Evolutionary conservation across 2,329 filamentous ascomycete species (phyloP).

Genomic region (Fusarium heterosporum): DNA sequence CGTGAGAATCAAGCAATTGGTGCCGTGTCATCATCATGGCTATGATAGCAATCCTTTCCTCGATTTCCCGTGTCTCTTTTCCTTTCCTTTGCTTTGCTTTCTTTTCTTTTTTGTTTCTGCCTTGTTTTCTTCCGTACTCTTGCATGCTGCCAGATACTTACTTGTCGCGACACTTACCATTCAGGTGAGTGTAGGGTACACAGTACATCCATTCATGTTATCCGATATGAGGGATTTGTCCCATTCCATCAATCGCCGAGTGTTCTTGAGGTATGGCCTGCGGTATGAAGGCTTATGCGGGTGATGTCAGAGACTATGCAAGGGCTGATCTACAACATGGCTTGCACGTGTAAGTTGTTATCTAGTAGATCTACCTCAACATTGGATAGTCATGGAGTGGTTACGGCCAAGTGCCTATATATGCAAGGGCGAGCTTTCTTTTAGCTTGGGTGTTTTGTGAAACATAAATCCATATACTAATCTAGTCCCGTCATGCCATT

Average conservation of each 20-base stretch:
- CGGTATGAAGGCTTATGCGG: conserved; percentile 31
- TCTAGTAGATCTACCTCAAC: not conserved
- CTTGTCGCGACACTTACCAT: not conserved
- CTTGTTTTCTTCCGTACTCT: not conserved
- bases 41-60: not conserved
- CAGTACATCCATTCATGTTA: not conserved
- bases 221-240: not conserved
- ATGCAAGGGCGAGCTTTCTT: conserved; percentile 21
- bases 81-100: not conserved
- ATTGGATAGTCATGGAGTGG: conserved; percentile 1
- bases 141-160: not conserved
- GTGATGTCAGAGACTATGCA: conserved; percentile 8
- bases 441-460: not conserved
- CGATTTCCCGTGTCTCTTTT: not conserved
- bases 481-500: not conserved
- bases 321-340: conserved; percentile 21
- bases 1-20: not conserved
- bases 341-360: conserved; percentile 17
- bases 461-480: conserved; percentile 3
- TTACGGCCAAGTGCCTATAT: not conserved
- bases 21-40: conserved; percentile 7
- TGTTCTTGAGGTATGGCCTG: not conserved
- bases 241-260: conserved; percentile 27
- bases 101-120: not conserved
- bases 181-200: conserved; percentile 16